Evolutionary conservation across 139 green algal species (phyloP).

Genomic region (Desmodesmus armatus): DNA sequence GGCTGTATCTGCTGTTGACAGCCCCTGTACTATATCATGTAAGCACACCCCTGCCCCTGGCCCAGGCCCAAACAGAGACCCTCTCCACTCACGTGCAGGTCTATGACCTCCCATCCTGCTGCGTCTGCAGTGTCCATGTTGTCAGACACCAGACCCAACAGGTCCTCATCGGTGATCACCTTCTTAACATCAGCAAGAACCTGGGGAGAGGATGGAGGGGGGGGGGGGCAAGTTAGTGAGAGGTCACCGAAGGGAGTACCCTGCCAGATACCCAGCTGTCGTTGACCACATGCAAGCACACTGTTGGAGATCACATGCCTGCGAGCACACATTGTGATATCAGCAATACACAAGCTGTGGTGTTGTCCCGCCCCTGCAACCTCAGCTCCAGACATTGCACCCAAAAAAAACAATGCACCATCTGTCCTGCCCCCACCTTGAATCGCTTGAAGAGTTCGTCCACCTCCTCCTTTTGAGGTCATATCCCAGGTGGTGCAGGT

Average conservation of each 20-base stretch:
- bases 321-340: not conserved
- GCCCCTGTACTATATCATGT: not conserved
- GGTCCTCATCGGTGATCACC: constrained; percentile 92
- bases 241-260: too few species aligned
- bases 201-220: not conserved
- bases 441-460: constrained; percentile 95
- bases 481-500: constrained; percentile 87
- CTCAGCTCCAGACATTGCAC: constrained; percentile 80
- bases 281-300: not conserved
- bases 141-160: constrained; percentile 90
- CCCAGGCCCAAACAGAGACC: not conserved
- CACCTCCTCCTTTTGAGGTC: constrained; percentile 79
- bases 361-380: constrained; percentile 62
- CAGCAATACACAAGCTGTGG: not conserved
- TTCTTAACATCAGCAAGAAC: constrained; percentile 91
- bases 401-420: constrained; percentile 84
- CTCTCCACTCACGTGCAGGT: constrained; percentile 79
- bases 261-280: not conserved
- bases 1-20: not conserved
- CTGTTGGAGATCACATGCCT: not conserved
- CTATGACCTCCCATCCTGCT: constrained; percentile 79
- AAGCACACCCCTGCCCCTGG: not conserved
- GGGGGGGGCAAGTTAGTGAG: too few species aligned
- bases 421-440: constrained; percentile 71
- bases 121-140: constrained; percentile 79